Evolutionary conservation across 805 yeast species (phyloP), one percentile per base, ranked within the genome.

Genomic region (Ogataea polymorpha): DNA sequence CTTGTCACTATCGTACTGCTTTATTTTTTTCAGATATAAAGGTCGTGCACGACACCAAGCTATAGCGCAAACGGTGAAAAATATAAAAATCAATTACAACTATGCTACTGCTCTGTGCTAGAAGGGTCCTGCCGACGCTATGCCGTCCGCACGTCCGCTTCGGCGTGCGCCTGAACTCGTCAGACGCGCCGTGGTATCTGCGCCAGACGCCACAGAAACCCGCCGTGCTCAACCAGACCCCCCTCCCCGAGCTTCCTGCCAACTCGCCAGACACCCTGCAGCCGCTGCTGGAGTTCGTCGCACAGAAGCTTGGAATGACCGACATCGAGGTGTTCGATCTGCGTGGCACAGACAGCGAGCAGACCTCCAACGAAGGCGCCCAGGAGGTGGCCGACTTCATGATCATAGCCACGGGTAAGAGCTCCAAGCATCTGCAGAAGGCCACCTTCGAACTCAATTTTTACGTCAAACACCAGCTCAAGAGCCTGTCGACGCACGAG

Each of bases 361-460:
- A 32, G 5, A 37, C 46, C 14, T 44, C 45, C 21, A 53, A 50
- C 33, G 63, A 57, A 34, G 63, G 66, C 16, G 62, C 63, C 10
- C 44, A 65, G 51, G 46, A 54, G 66, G 13, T 69, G 16, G 66
- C 73, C 8, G 68, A 72, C 41, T 71, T 75, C 42, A 74, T 80
- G 72, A 64, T 91, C 5, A 65, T 91, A 0, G 75, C 82, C 14
- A 77, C 93, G 0, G 96, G 95, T 4, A 83, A 81, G 58, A 79
- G 90, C 23, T 75, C 79, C 27, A 80, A 76, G 46, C 98, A 90
- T 63, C 64, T 88, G 16, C 79, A 74, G 49, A 82, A 80, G 46
- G 88, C 95, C 2, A 77, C 85, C 2, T 65, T 66, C 12, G 81
- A 79, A 49, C 63, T 89, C 27, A 67, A 76, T 36, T 68, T 69